These are phyloP conservation scores for Oenanthe javanica DNA, from an alignment of 140 eudicot genomes.

Conservation along the genomic window DNA sequence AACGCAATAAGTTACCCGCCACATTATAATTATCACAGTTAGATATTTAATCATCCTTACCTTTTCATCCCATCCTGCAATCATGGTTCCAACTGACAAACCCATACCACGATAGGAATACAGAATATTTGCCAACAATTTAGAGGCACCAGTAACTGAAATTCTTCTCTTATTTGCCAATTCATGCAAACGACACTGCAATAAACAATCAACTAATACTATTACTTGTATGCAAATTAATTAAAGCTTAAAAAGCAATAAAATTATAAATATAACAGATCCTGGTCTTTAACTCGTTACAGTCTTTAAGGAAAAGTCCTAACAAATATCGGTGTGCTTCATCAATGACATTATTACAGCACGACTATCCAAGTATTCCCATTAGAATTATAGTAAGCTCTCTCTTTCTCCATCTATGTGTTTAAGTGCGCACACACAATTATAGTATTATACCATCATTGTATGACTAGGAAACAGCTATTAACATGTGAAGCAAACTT, in stretches of 20 bases:
- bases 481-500: neutral
- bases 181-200: no score
- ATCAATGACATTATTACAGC: neutral
- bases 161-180: no score
- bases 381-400: neutral
- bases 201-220: no score
- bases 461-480: neutral
- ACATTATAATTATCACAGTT: no score
- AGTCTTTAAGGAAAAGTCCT: neutral
- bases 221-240: no score
- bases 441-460: neutral
- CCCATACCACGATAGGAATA: slow-evolving; percentile 95
- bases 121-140: slow-evolving; percentile 70
- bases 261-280: neutral
- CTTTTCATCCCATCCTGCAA: slow-evolving; percentile 96
- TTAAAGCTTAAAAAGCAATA: no score
- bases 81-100: slow-evolving; percentile 86
- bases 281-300: neutral
- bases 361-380: no score
- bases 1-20: no score
- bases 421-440: neutral
- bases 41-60: slow-evolving; percentile 19
- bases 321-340: neutral
- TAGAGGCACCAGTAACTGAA: no score
- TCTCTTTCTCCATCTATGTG: neutral